phyloP scores from a whole-genome alignment of 768 basidiomycete genomes.

The Lactarius indigo region DNA sequence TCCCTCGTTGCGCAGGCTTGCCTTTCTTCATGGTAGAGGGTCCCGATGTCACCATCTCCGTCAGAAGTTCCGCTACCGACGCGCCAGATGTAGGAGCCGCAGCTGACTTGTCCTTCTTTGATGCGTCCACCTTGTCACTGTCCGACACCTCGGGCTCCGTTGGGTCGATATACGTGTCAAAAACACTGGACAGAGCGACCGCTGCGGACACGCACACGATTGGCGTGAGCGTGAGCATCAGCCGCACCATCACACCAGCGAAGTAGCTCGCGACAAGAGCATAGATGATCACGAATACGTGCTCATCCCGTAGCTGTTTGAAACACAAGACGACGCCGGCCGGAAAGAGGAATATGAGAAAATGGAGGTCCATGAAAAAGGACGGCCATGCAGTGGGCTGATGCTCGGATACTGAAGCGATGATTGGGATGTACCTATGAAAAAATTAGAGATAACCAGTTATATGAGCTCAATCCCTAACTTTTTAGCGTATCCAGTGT shows the following conservation, averaged over 20 bases:
- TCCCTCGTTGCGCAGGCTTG: conserved; percentile 45
- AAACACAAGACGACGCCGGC: conserved; percentile 94
- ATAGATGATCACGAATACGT: conserved; percentile 98
- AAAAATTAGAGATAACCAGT: conserved; percentile 19
- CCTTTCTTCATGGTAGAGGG: conserved; percentile 32
- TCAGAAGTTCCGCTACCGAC: conserved; percentile 24
- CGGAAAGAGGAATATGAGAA: conserved; percentile 97
- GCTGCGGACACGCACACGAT: conserved; percentile 94
- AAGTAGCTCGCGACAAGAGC: conserved; percentile 96
- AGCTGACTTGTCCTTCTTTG: conserved; percentile 50
- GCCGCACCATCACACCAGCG: conserved; percentile 98
- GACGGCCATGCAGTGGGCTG: conserved; percentile 99
- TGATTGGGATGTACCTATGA: conserved; percentile 87
- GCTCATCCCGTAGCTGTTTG: conserved; percentile 91
- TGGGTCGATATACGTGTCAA: conserved; percentile 90
- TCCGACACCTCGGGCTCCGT: conserved; percentile 52
- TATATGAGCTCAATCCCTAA: conserved; percentile 34
- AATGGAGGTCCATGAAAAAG: conserved; percentile 98
- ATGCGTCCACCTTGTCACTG: conserved; percentile 35
- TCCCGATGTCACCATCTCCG: conserved; percentile 18
- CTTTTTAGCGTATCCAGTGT: conserved; percentile 99
- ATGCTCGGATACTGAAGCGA: conserved; percentile 98
- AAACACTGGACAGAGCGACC: conserved; percentile 80
- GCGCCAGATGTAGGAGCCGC: conserved; percentile 31
- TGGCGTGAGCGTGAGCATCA: conserved; percentile 96